Evolutionary conservation across 139 green algal genomes (phyloP).

Genomic region (Raphidocelis subcapitata): DNA sequence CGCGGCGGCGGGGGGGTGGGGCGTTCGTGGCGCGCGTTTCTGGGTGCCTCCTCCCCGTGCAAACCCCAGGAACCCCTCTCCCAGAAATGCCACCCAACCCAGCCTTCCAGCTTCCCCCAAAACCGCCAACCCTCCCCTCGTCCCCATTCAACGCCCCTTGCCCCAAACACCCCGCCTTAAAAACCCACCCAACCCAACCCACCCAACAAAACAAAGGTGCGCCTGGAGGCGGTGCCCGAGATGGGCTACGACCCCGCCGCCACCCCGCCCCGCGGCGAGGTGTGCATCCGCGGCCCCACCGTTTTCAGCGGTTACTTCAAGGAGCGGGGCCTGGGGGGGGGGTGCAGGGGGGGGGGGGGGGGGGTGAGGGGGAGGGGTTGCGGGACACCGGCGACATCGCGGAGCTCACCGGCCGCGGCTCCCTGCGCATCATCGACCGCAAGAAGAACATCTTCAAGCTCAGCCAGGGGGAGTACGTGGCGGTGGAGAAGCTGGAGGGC

Average conservation of each 20-base stretch:
- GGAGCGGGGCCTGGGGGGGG: slow-evolving; percentile 67
- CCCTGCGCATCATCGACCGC: slow-evolving; percentile 90
- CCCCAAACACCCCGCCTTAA: too few relatives aligned
- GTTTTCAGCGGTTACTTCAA: slow-evolving; percentile 87
- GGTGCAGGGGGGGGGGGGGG: slow-evolving; percentile 53
- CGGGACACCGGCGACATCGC: slow-evolving; percentile 93
- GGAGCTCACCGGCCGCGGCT: slow-evolving; percentile 50
- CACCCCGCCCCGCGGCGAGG: slow-evolving; percentile 66
- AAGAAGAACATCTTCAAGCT: slow-evolving; percentile 99
- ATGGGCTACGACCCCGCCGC: slow-evolving; percentile 61
- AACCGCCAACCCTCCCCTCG: background rate
- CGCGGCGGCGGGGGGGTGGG: too few relatives aligned
- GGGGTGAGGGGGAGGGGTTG: slow-evolving; percentile 77
- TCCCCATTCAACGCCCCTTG: background rate
- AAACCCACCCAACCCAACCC: too few relatives aligned
- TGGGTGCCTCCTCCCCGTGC: too few relatives aligned
- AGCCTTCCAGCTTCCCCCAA: background rate
- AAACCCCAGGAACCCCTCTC: too few relatives aligned
- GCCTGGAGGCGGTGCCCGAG: slow-evolving; percentile 78
- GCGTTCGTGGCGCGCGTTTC: too few relatives aligned
- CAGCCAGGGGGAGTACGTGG: slow-evolving; percentile 79
- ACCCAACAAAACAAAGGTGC: slow-evolving; percentile 48
- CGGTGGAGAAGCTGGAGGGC: slow-evolving; percentile 89
- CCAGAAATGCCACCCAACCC: background rate
- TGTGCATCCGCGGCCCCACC: slow-evolving; percentile 73